phyloP scores from a whole-genome alignment of 495 filamentous ascomycete genomes.

The Gamarada debralockiae region DNA sequence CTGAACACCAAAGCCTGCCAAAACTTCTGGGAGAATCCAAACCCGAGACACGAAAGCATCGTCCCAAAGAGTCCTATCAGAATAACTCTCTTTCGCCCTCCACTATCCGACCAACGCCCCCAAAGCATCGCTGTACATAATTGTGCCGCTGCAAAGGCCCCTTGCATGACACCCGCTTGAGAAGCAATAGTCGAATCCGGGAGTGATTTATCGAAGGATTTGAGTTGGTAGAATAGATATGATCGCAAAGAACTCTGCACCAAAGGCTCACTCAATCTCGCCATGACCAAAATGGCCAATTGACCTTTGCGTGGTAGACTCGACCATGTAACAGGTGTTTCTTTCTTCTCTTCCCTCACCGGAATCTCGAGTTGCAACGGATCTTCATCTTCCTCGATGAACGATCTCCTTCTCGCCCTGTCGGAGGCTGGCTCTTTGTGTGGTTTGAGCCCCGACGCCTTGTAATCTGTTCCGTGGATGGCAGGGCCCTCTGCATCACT shows the following conservation, averaged over 20 bases:
- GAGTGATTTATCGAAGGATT: slow-evolving; percentile 62
- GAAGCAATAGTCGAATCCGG: slow-evolving; percentile 66
- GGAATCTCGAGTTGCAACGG: slow-evolving; percentile 16
- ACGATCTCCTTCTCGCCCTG: slow-evolving; percentile 12
- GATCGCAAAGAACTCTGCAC: slow-evolving; percentile 73
- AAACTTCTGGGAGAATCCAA: slow-evolving; percentile 73
- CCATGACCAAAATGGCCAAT: slow-evolving; percentile 67
- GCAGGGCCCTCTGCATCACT: background rate
- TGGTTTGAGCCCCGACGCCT: background rate
- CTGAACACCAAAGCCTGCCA: slow-evolving; percentile 70
- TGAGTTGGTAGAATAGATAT: slow-evolving; percentile 78
- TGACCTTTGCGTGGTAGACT: slow-evolving; percentile 73
- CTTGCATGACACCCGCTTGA: slow-evolving; percentile 76
- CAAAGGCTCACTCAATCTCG: slow-evolving; percentile 74
- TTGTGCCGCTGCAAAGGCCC: slow-evolving; percentile 77
- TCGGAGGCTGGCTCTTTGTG: slow-evolving; percentile 12
- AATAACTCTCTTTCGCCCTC: slow-evolving; percentile 73
- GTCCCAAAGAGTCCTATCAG: slow-evolving; percentile 73
- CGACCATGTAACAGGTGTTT: slow-evolving; percentile 53
- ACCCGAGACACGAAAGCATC: slow-evolving; percentile 68
- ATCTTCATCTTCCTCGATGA: slow-evolving; percentile 23
- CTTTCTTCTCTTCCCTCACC: slow-evolving; percentile 10
- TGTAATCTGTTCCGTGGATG: slow-evolving; percentile 17
- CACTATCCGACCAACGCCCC: slow-evolving; percentile 63
- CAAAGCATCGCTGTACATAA: slow-evolving; percentile 83